Base-by-base conservation (phyloP, 345 rosid species). In the Ceriops zippeliana region DNA sequence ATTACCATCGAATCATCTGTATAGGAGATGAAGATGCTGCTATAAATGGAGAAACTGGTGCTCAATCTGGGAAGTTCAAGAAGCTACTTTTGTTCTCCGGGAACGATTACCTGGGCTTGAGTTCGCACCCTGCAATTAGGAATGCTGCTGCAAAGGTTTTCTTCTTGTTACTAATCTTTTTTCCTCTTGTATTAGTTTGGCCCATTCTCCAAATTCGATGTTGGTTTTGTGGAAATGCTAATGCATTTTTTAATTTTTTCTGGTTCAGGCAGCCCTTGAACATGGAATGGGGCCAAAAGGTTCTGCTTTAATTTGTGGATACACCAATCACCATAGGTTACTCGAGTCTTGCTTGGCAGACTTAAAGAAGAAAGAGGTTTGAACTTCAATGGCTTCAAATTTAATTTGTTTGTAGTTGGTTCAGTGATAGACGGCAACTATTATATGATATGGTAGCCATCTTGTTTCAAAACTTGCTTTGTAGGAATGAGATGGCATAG, bases 201-300 rank as follows among this genome's bases (percentile, higher is more conserved):
- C 37, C 20, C 15, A 6, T 17, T 7, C 24, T 51, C 42, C 62
- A 15, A 32, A 32, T 35, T 38, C 15, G 9, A 24, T 21, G n/a
- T 21, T 10, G 26, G 24, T 56, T 56, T 15, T 56, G 17, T 21
- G 15, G 30, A 10, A 56, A 21, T 53, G 10, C 17, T 42, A 26
- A 42, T 5, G 35, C 58, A 27, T 37, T 26, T 58, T 66, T 28
- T 37, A 35, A 26, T 47, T 17, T 46, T 47, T 64, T 57, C 79
- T 63, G 53, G 72, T 35, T 72, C 83, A 93, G 98, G 98, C 96
- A 70, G 90, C 87, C 10, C 83, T 31, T 66, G 89, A 89, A 54
- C 82, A 86, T 82, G 99, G 99, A 70, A 93, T 93, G 99, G 99
- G 99, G 46, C 99, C 99, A 6, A 89, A 91, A 70, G 99, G 99